phyloP scores from a whole-genome alignment of 148 eudicot species.

The Persicaria maculosa region DNA sequence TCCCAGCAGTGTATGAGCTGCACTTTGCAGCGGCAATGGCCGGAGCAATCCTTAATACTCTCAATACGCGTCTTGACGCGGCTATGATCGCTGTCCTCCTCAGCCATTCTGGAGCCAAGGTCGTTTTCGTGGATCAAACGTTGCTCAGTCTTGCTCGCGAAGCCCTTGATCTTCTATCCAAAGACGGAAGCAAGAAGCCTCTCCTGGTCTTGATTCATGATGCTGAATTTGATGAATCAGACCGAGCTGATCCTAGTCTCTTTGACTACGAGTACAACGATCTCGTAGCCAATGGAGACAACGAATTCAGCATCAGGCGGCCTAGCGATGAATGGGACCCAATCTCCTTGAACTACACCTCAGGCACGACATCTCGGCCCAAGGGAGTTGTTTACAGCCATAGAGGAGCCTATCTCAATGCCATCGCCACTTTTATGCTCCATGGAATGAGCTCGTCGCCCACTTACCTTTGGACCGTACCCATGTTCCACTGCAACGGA shows the following conservation, averaged over 20 bases:
- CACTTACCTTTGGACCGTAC: slow-evolving; percentile 58
- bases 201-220: slow-evolving; percentile 28
- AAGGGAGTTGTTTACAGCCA: slow-evolving; percentile 64
- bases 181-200: slow-evolving; percentile 23
- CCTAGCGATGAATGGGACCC: slow-evolving; percentile 54
- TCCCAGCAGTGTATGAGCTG: slow-evolving; percentile 64
- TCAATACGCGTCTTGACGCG: slow-evolving; percentile 52
- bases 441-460: slow-evolving; percentile 50
- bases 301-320: slow-evolving; percentile 26
- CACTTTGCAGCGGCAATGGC: slow-evolving; percentile 72
- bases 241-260: not conserved
- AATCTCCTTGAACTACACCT: slow-evolving; percentile 54
- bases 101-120: slow-evolving; percentile 45
- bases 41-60: slow-evolving; percentile 45
- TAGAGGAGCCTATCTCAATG: slow-evolving; percentile 62
- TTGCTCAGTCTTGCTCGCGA: slow-evolving; percentile 29
- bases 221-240: slow-evolving; percentile 16
- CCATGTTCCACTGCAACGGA: slow-evolving; percentile 72
- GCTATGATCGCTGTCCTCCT: slow-evolving; percentile 35
- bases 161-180: slow-evolving; percentile 33
- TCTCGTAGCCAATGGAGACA: slow-evolving; percentile 34
- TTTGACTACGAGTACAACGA: slow-evolving; percentile 32
- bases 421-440: slow-evolving; percentile 49
- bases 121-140: slow-evolving; percentile 43
- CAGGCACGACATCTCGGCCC: slow-evolving; percentile 69